phyloP scores from a whole-genome alignment of 805 yeast species.

The Ogataea chonburiensis region DNA sequence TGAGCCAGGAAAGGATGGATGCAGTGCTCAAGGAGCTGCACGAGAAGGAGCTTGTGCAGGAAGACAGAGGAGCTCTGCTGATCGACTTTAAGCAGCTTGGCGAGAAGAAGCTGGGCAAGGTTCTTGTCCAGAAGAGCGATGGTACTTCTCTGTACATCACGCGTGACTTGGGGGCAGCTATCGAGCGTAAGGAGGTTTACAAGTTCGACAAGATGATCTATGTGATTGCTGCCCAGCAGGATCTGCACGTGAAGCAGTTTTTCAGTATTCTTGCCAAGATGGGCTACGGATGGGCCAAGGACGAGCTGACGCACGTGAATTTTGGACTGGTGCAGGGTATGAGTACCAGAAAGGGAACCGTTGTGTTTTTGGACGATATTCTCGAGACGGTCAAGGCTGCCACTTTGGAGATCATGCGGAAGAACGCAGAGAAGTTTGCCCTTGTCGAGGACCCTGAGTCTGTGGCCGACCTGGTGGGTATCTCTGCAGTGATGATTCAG shows the following conservation, averaged over 20 bases:
- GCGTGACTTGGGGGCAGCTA: constrained; percentile 96
- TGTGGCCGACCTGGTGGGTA: constrained; percentile 93
- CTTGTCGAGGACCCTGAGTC: constrained; percentile 92
- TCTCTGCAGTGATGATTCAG: constrained; percentile 97
- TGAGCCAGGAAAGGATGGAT: constrained; percentile 68
- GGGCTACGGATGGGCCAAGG: constrained; percentile 84
- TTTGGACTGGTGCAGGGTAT: constrained; percentile 98
- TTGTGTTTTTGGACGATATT: constrained; percentile 93
- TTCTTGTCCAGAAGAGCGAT: constrained; percentile 88
- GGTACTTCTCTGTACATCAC: constrained; percentile 94
- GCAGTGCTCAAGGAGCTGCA: constrained; percentile 60
- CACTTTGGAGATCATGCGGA: constrained; percentile 96
- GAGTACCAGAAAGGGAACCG: constrained; percentile 98
- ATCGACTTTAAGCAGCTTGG: constrained; percentile 77
- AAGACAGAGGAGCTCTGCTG: constrained; percentile 87
- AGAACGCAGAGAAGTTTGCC: constrained; percentile 84
- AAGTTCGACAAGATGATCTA: constrained; percentile 94
- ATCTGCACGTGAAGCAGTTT: constrained; percentile 88
- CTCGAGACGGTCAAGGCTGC: constrained; percentile 89
- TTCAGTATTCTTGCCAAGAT: constrained; percentile 89
- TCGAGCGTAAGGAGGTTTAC: constrained; percentile 79
- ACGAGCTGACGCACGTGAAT: constrained; percentile 69
- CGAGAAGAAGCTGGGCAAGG: constrained; percentile 90
- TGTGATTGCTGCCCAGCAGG: constrained; percentile 96
- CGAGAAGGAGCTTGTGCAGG: constrained; percentile 69